These are phyloP conservation scores for Penicillium ochrochloron DNA, from an alignment of 495 filamentous ascomycete species.

Conservation along the genomic window DNA sequence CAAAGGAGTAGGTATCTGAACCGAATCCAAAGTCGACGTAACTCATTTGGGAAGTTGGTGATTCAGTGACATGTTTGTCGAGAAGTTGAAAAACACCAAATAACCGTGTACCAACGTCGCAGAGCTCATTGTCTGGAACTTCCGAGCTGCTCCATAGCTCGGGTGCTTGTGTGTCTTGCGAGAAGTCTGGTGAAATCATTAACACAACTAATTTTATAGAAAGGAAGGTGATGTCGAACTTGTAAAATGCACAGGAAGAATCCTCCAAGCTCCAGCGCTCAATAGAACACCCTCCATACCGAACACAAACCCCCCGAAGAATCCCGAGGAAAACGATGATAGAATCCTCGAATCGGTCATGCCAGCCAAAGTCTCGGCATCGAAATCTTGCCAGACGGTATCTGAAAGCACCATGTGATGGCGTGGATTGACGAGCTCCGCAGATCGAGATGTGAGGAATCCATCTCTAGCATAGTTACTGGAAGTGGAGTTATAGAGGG, in stretches of 20 bases:
- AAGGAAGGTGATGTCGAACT: slow-evolving; percentile 6
- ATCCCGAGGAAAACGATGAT: slow-evolving; percentile 21
- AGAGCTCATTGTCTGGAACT: slow-evolving; percentile 14
- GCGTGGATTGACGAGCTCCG: slow-evolving; percentile 24
- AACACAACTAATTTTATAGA: neutral
- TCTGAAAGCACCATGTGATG: slow-evolving; percentile 20
- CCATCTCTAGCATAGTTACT: slow-evolving; percentile 4
- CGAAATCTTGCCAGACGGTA: slow-evolving; percentile 22
- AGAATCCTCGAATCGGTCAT: slow-evolving; percentile 25
- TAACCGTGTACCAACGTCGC: slow-evolving; percentile 19
- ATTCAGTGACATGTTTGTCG: slow-evolving; percentile 22
- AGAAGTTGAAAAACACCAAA: slow-evolving; percentile 27
- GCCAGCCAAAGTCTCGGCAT: slow-evolving; percentile 16
- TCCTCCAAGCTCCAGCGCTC: slow-evolving; percentile 13
- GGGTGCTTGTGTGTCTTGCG: slow-evolving; percentile 6
- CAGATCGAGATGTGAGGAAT: slow-evolving; percentile 21
- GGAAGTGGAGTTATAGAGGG: neutral
- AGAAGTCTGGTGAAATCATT: slow-evolving; percentile 9
- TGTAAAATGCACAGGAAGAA: slow-evolving; percentile 23
- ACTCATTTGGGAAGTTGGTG: slow-evolving; percentile 7
- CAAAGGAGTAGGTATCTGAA: slow-evolving; percentile 25
- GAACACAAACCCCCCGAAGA: slow-evolving; percentile 28
- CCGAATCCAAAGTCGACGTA: slow-evolving; percentile 31
- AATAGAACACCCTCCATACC: slow-evolving; percentile 22
- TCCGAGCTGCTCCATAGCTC: slow-evolving; percentile 21